phyloP scores from a whole-genome alignment of 768 basidiomycete species.

The Saitozyma podzolica region DNA sequence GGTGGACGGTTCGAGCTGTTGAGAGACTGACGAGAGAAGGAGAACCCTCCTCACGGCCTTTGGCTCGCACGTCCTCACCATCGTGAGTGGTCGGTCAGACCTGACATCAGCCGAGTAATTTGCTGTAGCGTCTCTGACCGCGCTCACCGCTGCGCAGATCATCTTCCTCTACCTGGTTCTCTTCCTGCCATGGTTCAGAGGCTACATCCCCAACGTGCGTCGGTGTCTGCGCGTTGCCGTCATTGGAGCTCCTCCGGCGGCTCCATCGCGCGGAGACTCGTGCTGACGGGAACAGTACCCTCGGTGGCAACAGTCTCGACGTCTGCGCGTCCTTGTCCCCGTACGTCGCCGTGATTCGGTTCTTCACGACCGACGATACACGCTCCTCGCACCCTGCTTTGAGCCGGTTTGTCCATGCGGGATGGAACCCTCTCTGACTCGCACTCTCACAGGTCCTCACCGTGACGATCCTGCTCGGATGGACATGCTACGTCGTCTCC shows the following conservation, averaged over 20 bases:
- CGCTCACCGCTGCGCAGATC: conserved; percentile 16
- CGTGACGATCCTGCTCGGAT: conserved; percentile 41
- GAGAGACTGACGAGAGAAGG: conserved; percentile 4
- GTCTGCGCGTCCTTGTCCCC: conserved; percentile 43
- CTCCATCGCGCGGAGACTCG: not conserved
- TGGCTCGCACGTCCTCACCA: conserved; percentile 33
- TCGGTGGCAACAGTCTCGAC: conserved; percentile 47
- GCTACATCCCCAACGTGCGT: conserved; percentile 44
- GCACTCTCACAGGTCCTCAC: conserved; percentile 31
- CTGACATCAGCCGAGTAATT: not conserved
- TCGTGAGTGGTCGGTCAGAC: conserved; percentile 25
- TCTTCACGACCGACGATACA: no score
- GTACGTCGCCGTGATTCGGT: conserved; percentile 9
- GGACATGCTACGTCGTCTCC: conserved; percentile 39
- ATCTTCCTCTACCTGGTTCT: conserved; percentile 52
- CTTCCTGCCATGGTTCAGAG: conserved; percentile 46
- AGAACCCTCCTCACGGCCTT: conserved; percentile 26
- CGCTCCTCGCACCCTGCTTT: not conserved
- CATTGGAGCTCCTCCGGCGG: not conserved
- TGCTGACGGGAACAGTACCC: conserved; percentile 39
- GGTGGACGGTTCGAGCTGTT: no score
- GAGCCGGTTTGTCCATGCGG: not conserved
- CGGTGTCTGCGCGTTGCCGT: no score
- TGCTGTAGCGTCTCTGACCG: not conserved
- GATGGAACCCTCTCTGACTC: not conserved